These are phyloP conservation scores for Sordariomycetes sp. DNA, from an alignment of 2,329 filamentous ascomycete genomes.

Conservation along the genomic window DNA sequence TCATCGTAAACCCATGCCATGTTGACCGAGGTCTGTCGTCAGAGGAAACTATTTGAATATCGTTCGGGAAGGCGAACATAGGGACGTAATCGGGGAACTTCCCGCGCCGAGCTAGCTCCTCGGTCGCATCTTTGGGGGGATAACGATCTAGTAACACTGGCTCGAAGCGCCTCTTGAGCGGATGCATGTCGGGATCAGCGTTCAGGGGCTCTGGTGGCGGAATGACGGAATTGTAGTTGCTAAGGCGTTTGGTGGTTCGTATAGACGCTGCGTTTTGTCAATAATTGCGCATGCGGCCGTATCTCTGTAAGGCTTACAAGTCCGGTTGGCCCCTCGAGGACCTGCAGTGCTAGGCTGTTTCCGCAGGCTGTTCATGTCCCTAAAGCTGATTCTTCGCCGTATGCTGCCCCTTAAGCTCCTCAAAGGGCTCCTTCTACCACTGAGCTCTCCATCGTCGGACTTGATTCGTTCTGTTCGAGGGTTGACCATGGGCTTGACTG, in stretches of 20 bases:
- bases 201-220: conserved; percentile 87
- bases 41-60: conserved; percentile 92
- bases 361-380: conserved; percentile 92
- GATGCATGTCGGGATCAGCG: conserved; percentile 87
- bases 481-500: conserved; percentile 63
- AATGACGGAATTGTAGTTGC: conserved; percentile 98
- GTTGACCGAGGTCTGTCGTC: conserved; percentile 92
- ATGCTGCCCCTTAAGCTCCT: conserved; percentile 72
- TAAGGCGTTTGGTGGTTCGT: conserved; percentile 79
- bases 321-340: too few species aligned
- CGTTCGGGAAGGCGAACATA: conserved; percentile 98
- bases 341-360: conserved; percentile 70
- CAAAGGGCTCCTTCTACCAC: conserved; percentile 45
- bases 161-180: conserved; percentile 86
- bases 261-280: conserved; percentile 36
- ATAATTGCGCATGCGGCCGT: too few species aligned
- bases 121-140: conserved; percentile 71
- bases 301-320: too few species aligned
- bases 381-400: conserved; percentile 82
- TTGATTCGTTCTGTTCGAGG: conserved; percentile 76
- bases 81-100: conserved; percentile 95
- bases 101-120: conserved; percentile 72
- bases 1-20: conserved; percentile 99
- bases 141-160: conserved; percentile 94
- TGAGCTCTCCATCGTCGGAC: conserved; percentile 54